A percentile compares a stretch with the other conserved stretches of the same genome.
phyloP scores from a whole-genome alignment of 148 eudicot species.

The Nepenthes mirabilis region DNA sequence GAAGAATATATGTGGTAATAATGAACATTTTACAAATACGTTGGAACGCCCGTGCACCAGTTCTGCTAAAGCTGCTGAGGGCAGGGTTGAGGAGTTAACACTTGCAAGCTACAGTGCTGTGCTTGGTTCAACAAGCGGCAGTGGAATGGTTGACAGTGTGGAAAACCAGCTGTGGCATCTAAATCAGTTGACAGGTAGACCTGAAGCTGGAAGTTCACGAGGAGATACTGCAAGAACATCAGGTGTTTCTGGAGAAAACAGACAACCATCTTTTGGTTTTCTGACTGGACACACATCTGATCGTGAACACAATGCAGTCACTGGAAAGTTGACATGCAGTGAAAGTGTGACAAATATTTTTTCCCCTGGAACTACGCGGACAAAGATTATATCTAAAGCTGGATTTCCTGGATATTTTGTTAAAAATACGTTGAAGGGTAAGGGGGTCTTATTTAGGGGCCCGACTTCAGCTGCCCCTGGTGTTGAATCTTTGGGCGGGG shows the following conservation, averaged over 20 bases:
- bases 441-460: constrained; percentile 56
- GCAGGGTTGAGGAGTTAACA: constrained; percentile 63
- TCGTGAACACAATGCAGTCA: constrained; percentile 9
- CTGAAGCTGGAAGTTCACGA: constrained; percentile 20
- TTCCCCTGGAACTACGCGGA: constrained; percentile 50
- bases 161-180: constrained; percentile 31
- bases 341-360: constrained; percentile 16
- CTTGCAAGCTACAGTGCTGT: constrained; percentile 25
- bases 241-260: constrained; percentile 21
- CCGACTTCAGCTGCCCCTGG: constrained; percentile 21
- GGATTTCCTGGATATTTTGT: constrained; percentile 68
- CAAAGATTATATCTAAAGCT: constrained; percentile 66
- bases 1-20: constrained; percentile 18
- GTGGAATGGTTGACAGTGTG: constrained; percentile 23
- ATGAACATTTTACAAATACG: constrained; percentile 14
- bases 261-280: constrained; percentile 15
- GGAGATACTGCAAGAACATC: constrained; percentile 23
- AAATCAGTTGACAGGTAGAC: constrained; percentile 23
- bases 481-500: constrained; percentile 14
- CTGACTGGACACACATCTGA: constrained; percentile 18
- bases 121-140: constrained; percentile 21
- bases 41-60: constrained; percentile 30
- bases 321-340: constrained; percentile 14
- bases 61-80: constrained; percentile 28
- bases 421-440: constrained; percentile 60